Evolutionary conservation across 345 rosid species (phyloP).

Genomic region (Ailanthus altissimus): DNA sequence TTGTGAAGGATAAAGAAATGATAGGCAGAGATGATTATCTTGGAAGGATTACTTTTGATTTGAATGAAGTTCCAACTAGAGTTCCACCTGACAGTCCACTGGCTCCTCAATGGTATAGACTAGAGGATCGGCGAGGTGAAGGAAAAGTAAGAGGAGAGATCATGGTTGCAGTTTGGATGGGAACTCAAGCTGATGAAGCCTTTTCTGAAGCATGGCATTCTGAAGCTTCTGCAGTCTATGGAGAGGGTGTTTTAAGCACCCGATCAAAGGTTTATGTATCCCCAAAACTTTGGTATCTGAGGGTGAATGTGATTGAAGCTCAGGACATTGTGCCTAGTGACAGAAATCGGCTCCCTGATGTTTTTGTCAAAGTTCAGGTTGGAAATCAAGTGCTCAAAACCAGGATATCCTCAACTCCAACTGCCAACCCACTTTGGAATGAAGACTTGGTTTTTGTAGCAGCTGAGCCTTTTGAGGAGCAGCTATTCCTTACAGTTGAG

Average conservation of each 20-base stretch:
- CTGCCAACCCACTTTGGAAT: constrained; percentile 68
- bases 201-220: constrained; percentile 87
- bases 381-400: constrained; percentile 81
- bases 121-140: constrained; percentile 70
- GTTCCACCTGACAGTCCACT: constrained; percentile 95
- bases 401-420: constrained; percentile 45
- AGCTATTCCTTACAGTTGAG: constrained; percentile 63
- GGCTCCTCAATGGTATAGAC: constrained; percentile 89
- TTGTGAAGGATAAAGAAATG: constrained; percentile 71
- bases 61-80: constrained; percentile 83
- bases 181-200: constrained; percentile 93
- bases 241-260: constrained; percentile 62
- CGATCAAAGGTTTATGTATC: constrained; percentile 84
- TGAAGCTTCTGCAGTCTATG: constrained; percentile 64
- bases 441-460: constrained; percentile 86
- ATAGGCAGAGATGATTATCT: constrained; percentile 72
- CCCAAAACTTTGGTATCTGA: constrained; percentile 83
- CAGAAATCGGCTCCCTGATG: constrained; percentile 64
- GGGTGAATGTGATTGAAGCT: constrained; percentile 87
- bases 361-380: constrained; percentile 68
- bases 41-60: constrained; percentile 71
- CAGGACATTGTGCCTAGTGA: constrained; percentile 75
- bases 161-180: constrained; percentile 96
- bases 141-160: constrained; percentile 77
- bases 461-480: constrained; percentile 97